These are phyloP conservation scores for Narthecium ossifragum DNA, from an alignment of 106 monocot genomes.

Conservation along the genomic window DNA sequence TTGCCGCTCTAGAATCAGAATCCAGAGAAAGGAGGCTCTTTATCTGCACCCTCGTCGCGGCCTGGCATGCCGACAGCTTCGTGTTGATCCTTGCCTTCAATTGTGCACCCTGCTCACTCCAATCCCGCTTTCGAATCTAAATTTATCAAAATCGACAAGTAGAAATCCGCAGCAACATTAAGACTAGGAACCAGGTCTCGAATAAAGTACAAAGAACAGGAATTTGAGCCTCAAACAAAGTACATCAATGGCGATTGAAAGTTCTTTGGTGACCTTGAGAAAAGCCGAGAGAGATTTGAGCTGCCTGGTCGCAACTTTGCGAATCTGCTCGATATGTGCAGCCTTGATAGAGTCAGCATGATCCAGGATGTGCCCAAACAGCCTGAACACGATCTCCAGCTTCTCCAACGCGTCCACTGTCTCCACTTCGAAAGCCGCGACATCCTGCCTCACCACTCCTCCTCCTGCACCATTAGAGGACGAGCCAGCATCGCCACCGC, in stretches of 20 bases:
- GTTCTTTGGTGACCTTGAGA: too few species aligned
- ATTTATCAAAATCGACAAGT: not conserved
- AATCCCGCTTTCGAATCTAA: slow-evolving; percentile 87
- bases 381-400: slow-evolving; percentile 72
- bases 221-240: not conserved
- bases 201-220: not conserved
- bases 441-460: slow-evolving; percentile 22
- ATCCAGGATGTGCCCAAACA: slow-evolving; percentile 55
- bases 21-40: slow-evolving; percentile 57
- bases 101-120: slow-evolving; percentile 79
- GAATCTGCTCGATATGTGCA: slow-evolving; percentile 46
- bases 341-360: slow-evolving; percentile 24
- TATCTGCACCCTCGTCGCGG: slow-evolving; percentile 53
- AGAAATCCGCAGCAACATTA: not conserved
- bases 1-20: slow-evolving; percentile 61
- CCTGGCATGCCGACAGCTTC: slow-evolving; percentile 79
- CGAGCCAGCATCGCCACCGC: too few species aligned
- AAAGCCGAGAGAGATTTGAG: slow-evolving; percentile 72
- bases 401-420: slow-evolving; percentile 57
- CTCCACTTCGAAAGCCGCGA: slow-evolving; percentile 57
- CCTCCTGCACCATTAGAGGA: slow-evolving; percentile 21
- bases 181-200: not conserved
- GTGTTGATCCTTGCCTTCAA: slow-evolving; percentile 68
- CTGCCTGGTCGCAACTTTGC: slow-evolving; percentile 59
- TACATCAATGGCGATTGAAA: too few species aligned